Evolutionary conservation across 805 yeast genomes (phyloP).

Genomic region (Hermanozyma aechmeae): DNA sequence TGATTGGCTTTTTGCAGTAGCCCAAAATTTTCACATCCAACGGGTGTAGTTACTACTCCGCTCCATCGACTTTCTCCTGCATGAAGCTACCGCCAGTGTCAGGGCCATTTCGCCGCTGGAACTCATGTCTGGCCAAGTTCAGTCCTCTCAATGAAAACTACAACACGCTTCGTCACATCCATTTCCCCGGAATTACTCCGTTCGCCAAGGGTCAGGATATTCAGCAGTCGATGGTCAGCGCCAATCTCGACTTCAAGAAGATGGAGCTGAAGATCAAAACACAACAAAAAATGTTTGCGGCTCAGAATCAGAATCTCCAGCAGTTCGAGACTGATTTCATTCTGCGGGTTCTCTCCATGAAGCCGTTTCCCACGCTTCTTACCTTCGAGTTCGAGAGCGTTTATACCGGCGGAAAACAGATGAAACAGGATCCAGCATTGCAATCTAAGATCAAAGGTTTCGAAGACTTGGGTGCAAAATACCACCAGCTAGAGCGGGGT

Average conservation of each 20-base stretch:
- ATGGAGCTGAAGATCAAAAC: constrained; percentile 39
- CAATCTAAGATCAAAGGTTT: constrained; percentile 16
- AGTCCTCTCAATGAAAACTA: constrained; percentile 23
- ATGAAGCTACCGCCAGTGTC: too few species aligned
- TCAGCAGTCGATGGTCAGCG: constrained; percentile 48
- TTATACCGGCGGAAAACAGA: constrained; percentile 87
- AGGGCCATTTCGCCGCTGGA: too few species aligned
- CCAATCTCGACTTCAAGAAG: constrained; percentile 48
- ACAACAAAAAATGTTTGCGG: constrained; percentile 27
- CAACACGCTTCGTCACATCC: constrained; percentile 29
- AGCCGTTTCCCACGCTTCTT: constrained; percentile 59
- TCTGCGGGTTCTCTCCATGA: constrained; percentile 29
- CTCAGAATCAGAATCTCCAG: constrained; percentile 32
- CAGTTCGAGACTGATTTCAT: constrained; percentile 40
- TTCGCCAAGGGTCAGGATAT: constrained; percentile 42
- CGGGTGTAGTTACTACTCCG: too few species aligned
- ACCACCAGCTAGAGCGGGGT: constrained; percentile 78
- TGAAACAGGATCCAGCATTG: constrained; percentile 41
- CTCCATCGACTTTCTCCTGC: too few species aligned
- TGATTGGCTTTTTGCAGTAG: too few species aligned
- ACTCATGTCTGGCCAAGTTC: too few species aligned
- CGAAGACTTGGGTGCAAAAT: constrained; percentile 40
- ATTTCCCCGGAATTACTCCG: constrained; percentile 31
- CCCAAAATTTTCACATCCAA: too few species aligned
- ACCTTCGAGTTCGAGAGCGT: constrained; percentile 83